Evolutionary conservation across 495 filamentous ascomycete species (phyloP).

Genomic region (Articulospora tetracladia): DNA sequence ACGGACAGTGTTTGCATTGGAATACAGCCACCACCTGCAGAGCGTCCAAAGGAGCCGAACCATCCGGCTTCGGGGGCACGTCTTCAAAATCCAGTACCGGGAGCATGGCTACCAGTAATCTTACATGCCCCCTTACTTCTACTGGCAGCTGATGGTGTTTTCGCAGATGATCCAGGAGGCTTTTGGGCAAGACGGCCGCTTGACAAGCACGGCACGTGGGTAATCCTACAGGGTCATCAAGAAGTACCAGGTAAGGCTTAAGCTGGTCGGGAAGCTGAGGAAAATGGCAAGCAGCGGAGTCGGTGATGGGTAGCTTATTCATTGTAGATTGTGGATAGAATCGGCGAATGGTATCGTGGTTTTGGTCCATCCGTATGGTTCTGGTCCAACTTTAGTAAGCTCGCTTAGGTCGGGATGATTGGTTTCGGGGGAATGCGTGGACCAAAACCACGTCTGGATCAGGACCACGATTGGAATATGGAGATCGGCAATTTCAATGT

Average conservation of each 20-base stretch:
- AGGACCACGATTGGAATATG: neutral
- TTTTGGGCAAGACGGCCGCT: constrained; percentile 1
- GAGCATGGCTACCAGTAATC: neutral
- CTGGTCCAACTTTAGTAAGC: neutral
- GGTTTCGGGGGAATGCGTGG: neutral
- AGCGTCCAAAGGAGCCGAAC: neutral
- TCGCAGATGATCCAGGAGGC: constrained; percentile 7
- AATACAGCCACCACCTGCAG: constrained; percentile 6
- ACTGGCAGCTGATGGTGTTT: constrained; percentile 7
- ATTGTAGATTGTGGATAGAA: neutral
- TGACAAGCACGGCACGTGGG: constrained; percentile 1
- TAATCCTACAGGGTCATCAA: neutral
- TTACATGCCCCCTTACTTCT: neutral
- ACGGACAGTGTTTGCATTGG: constrained; percentile 8
- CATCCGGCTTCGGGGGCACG: neutral
- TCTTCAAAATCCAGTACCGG: neutral
- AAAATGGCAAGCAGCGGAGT: neutral
- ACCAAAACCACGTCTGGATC: constrained; percentile 5
- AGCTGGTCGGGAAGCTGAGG: neutral
- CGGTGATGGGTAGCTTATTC: neutral
- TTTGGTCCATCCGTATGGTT: neutral
- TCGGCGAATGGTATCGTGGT: neutral
- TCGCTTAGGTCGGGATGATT: neutral
- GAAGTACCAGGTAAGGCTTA: constrained; percentile 1
- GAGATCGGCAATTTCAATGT: too few species aligned